Percentiles rank a stretch among this genome's conserved stretches.
These are phyloP conservation scores for Suillus subalutaceus DNA, from an alignment of 768 basidiomycete species.

Conservation along the genomic window DNA sequence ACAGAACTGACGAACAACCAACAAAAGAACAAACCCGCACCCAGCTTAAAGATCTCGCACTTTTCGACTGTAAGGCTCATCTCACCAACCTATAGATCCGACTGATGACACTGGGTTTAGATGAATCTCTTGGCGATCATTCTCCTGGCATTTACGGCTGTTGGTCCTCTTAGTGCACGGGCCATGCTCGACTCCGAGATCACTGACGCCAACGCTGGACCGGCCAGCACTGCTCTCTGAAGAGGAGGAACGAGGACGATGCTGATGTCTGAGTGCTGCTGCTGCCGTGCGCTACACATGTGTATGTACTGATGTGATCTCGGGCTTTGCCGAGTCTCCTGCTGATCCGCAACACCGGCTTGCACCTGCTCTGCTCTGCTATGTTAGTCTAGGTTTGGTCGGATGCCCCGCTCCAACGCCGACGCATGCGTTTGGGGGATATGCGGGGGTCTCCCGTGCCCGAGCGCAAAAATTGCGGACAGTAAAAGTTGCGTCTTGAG, in stretches of 20 bases:
- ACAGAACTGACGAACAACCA: background rate
- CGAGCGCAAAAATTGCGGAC: accelerated
- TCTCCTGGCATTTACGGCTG: background rate
- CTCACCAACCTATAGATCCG: background rate
- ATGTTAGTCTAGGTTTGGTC: too few species aligned
- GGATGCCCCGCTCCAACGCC: too few species aligned
- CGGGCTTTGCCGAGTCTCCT: too few species aligned
- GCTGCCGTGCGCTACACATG: too few species aligned
- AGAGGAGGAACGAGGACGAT: too few species aligned
- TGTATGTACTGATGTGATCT: too few species aligned
- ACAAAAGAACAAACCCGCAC: background rate
- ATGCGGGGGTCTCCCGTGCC: constrained; percentile 8
- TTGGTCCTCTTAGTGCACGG: background rate
- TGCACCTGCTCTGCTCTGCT: too few species aligned
- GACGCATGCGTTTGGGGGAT: constrained; percentile 10
- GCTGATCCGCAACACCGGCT: too few species aligned
- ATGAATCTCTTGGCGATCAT: background rate
- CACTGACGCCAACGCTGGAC: background rate
- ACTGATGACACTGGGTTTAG: background rate
- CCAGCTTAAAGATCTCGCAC: background rate
- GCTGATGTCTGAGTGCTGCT: too few species aligned
- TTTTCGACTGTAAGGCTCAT: background rate
- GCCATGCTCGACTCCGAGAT: background rate
- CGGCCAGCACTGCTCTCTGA: too few species aligned
- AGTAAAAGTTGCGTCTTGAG: background rate